Conservation (phyloP, 108 stramenopile genomes). For the Cyclotella kingstonii region DNA sequence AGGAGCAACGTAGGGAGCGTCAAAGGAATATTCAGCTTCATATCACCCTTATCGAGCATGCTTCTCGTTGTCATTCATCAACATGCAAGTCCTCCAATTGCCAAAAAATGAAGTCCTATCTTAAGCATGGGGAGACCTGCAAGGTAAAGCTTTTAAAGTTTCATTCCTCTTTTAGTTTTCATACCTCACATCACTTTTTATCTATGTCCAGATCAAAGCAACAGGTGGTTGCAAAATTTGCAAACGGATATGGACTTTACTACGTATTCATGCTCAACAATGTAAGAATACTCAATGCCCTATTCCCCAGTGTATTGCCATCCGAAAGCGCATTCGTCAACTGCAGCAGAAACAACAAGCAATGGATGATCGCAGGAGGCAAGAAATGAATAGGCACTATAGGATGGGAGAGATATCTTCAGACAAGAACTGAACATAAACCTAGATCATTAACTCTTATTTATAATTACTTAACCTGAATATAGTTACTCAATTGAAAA, state of each 20-base stretch:
- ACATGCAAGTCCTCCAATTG: constrained; percentile 90
- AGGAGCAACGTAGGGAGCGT: constrained; percentile 73
- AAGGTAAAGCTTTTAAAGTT: constrained; percentile 31
- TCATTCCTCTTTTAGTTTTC: background rate
- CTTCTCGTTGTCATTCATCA: constrained; percentile 82
- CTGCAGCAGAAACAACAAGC: constrained; percentile 87
- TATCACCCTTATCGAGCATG: constrained; percentile 95
- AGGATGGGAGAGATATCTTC: constrained; percentile 27
- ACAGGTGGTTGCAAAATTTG: constrained; percentile 93
- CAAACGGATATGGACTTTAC: constrained; percentile 92
- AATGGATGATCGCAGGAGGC: constrained; percentile 89
- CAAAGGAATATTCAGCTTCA: constrained; percentile 90
- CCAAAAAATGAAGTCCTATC: constrained; percentile 93
- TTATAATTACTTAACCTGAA: too few species aligned
- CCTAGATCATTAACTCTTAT: constrained; percentile 7
- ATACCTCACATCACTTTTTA: background rate
- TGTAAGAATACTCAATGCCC: constrained; percentile 84
- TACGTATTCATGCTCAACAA: constrained; percentile 93
- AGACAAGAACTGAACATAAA: constrained; percentile 3
- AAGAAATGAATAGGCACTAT: constrained; percentile 81
- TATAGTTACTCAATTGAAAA: too few species aligned
- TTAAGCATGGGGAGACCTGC: constrained; percentile 79
- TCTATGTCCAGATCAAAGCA: constrained; percentile 45
- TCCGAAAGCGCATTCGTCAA: constrained; percentile 87
- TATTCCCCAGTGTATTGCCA: constrained; percentile 91